These are phyloP conservation scores for Schwanniomyces occidentalis DNA, from an alignment of 805 yeast species.

Conservation along the genomic window DNA sequence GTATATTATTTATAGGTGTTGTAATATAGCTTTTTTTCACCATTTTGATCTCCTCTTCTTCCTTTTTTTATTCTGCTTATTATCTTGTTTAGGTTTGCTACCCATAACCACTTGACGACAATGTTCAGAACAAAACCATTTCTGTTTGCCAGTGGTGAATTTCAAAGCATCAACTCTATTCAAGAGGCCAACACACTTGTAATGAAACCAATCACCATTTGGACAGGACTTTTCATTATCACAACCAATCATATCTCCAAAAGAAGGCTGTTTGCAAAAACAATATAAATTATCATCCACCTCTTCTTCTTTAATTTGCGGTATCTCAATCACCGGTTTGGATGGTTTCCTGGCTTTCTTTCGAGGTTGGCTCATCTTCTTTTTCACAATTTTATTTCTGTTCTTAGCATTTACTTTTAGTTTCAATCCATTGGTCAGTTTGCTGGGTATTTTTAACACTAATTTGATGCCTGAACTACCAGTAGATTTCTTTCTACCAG, in stretches of 20 bases:
- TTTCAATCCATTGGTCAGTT: background rate
- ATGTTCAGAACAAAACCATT: conserved; percentile 41
- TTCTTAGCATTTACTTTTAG: background rate
- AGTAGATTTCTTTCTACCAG: conserved; percentile 1
- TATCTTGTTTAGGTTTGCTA: conserved; percentile 8
- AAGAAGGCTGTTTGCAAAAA: conserved; percentile 90
- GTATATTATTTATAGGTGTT: conserved; percentile 4
- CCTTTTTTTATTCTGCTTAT: conserved; percentile 10
- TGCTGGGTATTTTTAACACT: conserved; percentile 9
- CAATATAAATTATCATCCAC: conserved; percentile 56
- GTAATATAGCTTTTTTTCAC: conserved; percentile 7
- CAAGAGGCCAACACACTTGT: conserved; percentile 43
- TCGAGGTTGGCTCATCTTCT: conserved; percentile 10
- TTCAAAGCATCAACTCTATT: conserved; percentile 39
- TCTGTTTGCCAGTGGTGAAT: conserved; percentile 31
- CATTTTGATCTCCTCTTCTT: conserved; percentile 14
- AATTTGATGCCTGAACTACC: conserved; percentile 10
- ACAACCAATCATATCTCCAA: conserved; percentile 96
- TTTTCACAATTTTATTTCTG: conserved; percentile 3
- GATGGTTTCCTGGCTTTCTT: conserved; percentile 1
- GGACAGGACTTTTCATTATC: conserved; percentile 57
- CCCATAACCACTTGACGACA: conserved; percentile 24
- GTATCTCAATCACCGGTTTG: background rate
- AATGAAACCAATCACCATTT: conserved; percentile 49
- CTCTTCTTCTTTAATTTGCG: conserved; percentile 5